Conservation (phyloP, 2,329 filamentous ascomycete species). For the Colletotrichum filicis region DNA sequence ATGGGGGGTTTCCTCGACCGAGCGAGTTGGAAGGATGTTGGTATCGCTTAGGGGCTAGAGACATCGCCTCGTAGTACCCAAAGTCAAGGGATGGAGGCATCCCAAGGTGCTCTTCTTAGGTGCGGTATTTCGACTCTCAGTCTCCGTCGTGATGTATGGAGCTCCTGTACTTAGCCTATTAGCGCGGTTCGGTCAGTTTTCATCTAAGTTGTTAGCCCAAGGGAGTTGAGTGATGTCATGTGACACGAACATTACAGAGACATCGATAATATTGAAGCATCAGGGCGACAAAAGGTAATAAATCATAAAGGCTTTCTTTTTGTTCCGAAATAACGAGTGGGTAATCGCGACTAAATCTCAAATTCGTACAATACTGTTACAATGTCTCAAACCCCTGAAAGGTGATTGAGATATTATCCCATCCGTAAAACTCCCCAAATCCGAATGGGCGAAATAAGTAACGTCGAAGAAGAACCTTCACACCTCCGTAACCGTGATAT, state of each 20-base stretch:
- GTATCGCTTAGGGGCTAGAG: no score
- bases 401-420: not conserved
- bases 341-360: not conserved
- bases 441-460: not conserved
- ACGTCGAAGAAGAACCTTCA: not conserved
- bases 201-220: not conserved
- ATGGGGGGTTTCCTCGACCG: no score
- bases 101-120: no score
- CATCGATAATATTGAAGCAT: not conserved
- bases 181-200: no score
- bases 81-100: no score
- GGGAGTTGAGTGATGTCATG: not conserved
- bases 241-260: not conserved
- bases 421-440: not conserved
- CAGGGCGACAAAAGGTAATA: not conserved
- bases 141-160: no score
- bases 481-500: slow-evolving; percentile 19
- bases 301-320: not conserved
- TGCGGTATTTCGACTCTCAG: no score
- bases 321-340: not conserved
- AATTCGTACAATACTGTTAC: not conserved
- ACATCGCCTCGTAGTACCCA: no score
- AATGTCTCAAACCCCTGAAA: not conserved
- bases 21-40: no score
- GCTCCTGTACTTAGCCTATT: no score